Evolutionary conservation across 176 grass and related monocot species (phyloP).

Genomic region (Dactylis glomerata): DNA sequence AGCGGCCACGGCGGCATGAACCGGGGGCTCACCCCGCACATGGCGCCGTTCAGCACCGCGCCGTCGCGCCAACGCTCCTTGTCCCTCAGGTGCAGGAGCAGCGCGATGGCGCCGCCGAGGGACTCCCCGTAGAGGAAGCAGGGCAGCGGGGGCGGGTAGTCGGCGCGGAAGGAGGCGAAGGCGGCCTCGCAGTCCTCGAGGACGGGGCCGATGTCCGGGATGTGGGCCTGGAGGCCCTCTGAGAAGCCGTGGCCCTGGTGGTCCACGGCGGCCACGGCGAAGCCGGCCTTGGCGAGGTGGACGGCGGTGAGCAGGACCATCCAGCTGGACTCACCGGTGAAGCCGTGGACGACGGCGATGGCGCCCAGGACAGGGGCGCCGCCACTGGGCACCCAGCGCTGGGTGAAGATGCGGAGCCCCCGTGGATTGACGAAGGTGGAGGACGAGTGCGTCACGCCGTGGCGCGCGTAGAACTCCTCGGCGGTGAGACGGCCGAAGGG

Average conservation of each 20-base stretch:
- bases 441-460: neutral
- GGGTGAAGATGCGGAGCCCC: conserved; percentile 6
- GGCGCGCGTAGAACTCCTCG: neutral
- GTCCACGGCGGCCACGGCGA: conserved; percentile 74
- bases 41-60: conserved; percentile 61
- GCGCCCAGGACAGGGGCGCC: neutral
- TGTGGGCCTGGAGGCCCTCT: conserved; percentile 52
- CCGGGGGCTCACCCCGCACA: conserved; percentile 83
- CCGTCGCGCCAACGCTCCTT: neutral
- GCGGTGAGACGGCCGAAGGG: conserved; percentile 39
- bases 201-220: conserved; percentile 67
- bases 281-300: conserved; percentile 67
- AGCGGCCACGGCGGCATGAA: conserved; percentile 88
- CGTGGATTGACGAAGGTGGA: conserved; percentile 2
- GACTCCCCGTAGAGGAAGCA: conserved; percentile 93
- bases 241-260: conserved; percentile 94
- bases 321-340: conserved; percentile 43
- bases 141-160: conserved; percentile 60
- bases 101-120: conserved; percentile 31
- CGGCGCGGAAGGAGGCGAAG: conserved; percentile 72
- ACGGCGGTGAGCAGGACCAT: conserved; percentile 66
- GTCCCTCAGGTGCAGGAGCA: conserved; percentile 7
- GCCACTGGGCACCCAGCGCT: neutral
- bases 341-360: conserved; percentile 1
- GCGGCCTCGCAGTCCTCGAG: conserved; percentile 83